A percentile compares a stretch with the other conserved stretches of the same genome.
Evolutionary conservation across 257 asterid genomes (phyloP).

Genomic region (Striga asiatica): DNA sequence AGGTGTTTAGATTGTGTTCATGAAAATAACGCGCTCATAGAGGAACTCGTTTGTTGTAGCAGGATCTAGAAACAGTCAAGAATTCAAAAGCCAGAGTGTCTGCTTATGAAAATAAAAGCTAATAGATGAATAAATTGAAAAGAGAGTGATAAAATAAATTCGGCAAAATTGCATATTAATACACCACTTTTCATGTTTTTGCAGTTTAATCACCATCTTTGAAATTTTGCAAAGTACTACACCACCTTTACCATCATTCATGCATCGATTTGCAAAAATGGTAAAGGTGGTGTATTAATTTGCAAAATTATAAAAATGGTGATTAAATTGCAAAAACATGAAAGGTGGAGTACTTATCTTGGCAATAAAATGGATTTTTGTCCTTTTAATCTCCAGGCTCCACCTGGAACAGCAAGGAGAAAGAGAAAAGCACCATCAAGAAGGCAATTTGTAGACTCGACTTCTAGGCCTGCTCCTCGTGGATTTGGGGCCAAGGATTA

Average conservation of each 20-base stretch:
- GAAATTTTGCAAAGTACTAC: too few species aligned
- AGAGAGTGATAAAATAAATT: too few species aligned
- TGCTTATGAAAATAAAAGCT: not conserved
- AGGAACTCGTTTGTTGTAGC: not conserved
- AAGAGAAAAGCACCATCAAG: constrained; percentile 63
- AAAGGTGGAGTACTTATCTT: not conserved
- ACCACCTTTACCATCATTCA: too few species aligned
- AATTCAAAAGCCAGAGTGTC: not conserved
- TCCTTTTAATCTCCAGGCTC: constrained; percentile 41
- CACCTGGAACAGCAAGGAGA: constrained; percentile 94
- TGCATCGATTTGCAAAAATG: too few species aligned
- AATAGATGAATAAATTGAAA: not conserved
- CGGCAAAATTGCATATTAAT: too few species aligned
- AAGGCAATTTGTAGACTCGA: constrained; percentile 60
- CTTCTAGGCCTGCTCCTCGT: constrained; percentile 59
- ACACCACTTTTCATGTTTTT: too few species aligned
- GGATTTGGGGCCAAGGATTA: constrained; percentile 71
- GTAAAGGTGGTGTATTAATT: too few species aligned
- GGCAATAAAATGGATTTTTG: not conserved
- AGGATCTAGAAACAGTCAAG: not conserved
- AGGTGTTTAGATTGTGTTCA: not conserved
- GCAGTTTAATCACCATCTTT: too few species aligned
- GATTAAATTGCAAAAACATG: too few species aligned
- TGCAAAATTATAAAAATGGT: too few species aligned
- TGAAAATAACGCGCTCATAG: too few species aligned